phyloP scores from a whole-genome alignment of 495 filamentous ascomycete genomes.

The Aspergillus nidulans region DNA sequence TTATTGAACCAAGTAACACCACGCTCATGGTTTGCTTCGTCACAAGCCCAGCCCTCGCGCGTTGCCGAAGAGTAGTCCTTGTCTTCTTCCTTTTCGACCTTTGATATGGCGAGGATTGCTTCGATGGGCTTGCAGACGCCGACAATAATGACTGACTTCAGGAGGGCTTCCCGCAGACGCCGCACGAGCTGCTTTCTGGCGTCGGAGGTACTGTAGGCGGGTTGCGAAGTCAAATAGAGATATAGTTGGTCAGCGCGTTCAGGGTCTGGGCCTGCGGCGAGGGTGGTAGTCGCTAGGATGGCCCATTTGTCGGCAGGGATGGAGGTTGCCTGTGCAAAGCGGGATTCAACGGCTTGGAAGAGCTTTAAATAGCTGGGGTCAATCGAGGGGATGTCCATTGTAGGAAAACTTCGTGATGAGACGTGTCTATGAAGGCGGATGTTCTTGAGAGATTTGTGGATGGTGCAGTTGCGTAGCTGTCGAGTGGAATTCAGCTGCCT shows the following conservation, averaged over 20 bases:
- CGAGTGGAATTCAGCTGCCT: neutral
- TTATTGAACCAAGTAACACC: conserved; percentile 46
- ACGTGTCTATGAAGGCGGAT: neutral
- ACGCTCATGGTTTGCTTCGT: conserved; percentile 41
- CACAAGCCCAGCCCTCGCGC: conserved; percentile 37
- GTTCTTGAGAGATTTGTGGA: neutral
- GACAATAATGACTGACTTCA: conserved; percentile 47
- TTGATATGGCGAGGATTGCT: conserved; percentile 42
- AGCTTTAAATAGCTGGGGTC: conserved; percentile 34
- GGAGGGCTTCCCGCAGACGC: conserved; percentile 48
- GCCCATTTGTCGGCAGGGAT: conserved; percentile 55
- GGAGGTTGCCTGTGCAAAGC: conserved; percentile 43
- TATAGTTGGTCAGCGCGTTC: conserved; percentile 47
- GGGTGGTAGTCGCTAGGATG: conserved; percentile 44
- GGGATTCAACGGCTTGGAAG: conserved; percentile 48
- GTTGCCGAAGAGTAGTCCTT: conserved; percentile 46
- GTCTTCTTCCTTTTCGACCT: conserved; percentile 46
- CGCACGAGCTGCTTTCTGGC: conserved; percentile 44
- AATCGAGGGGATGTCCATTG: conserved; percentile 18
- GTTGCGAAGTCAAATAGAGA: conserved; percentile 43
- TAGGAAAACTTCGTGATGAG: conserved; percentile 14
- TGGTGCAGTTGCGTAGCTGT: neutral
- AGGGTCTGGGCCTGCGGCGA: conserved; percentile 43
- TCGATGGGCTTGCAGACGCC: conserved; percentile 53
- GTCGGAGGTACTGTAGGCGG: conserved; percentile 28